Evolutionary conservation across 306 rosid species (phyloP).

Genomic region (Cyclanthera cordifolia): DNA sequence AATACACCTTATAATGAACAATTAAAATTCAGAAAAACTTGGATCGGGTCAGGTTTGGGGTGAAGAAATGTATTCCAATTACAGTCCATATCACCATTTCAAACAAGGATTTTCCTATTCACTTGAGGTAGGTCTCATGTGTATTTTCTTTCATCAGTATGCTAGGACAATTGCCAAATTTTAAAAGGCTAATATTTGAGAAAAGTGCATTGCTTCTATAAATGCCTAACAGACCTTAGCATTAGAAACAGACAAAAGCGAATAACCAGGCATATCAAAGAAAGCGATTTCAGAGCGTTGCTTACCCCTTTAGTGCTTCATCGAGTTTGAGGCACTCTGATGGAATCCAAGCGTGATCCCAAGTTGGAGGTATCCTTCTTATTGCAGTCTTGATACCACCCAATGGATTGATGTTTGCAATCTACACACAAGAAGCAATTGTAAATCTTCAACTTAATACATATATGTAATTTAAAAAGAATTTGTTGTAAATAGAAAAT

Average conservation of each 20-base stretch:
- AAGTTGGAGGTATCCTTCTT: conserved; percentile 47
- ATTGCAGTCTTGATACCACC: conserved; percentile 54
- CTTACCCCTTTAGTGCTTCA: conserved; percentile 69
- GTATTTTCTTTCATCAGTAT: neutral
- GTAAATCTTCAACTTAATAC: neutral
- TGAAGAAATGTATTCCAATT: neutral
- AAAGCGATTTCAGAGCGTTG: neutral
- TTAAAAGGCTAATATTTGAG: neutral
- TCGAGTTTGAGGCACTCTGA: conserved; percentile 48
- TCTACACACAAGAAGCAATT: conserved; percentile 23
- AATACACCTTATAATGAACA: neutral
- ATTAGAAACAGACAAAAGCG: neutral
- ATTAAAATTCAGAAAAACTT: neutral
- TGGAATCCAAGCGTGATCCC: conserved; percentile 65
- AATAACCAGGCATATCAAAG: neutral
- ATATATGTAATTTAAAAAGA: neutral
- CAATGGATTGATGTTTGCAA: conserved; percentile 56
- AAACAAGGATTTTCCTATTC: neutral
- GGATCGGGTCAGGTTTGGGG: neutral
- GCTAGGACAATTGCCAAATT: neutral
- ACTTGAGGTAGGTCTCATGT: neutral
- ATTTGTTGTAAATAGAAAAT: too few relatives aligned
- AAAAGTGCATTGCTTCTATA: neutral
- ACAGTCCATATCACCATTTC: neutral
- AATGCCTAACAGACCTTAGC: neutral